These are phyloP conservation scores for Phaseolus coccineus DNA, from an alignment of 331 rosid genomes.

Conservation along the genomic window DNA sequence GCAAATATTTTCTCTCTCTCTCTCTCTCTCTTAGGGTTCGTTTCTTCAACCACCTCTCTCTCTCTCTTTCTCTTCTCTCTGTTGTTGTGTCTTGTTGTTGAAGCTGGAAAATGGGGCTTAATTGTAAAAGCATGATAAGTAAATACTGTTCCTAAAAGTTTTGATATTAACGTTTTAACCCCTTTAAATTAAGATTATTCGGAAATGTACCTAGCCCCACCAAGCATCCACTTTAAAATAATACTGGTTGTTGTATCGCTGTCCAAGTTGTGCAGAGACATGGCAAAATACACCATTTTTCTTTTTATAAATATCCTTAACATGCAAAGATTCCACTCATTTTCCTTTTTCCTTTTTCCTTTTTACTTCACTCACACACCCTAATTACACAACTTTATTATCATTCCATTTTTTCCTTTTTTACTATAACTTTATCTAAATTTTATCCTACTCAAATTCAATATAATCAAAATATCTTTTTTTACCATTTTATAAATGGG, in stretches of 20 bases:
- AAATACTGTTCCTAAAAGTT: slow-evolving; percentile 40
- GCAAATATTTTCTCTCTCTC: slow-evolving; percentile 42
- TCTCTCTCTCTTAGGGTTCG: slow-evolving; percentile 48
- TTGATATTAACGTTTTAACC: slow-evolving; percentile 38
- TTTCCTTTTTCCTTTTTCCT: neutral
- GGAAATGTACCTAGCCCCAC: neutral
- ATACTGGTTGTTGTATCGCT: slow-evolving; percentile 35
- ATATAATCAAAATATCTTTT: too few relatives aligned
- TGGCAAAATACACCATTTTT: neutral
- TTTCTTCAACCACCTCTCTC: slow-evolving; percentile 44
- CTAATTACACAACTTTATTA: neutral
- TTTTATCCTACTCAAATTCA: too few relatives aligned
- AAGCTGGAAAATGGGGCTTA: slow-evolving; percentile 47
- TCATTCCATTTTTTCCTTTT: neutral
- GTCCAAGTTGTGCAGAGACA: slow-evolving; percentile 24
- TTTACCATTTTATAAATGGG: too few relatives aligned
- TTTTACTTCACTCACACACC: neutral
- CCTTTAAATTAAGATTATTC: slow-evolving; percentile 11
- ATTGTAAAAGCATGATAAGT: slow-evolving; percentile 41
- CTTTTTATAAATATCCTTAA: neutral
- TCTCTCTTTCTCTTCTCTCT: slow-evolving; percentile 41
- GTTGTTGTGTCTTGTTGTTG: slow-evolving; percentile 45
- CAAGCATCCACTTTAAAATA: neutral
- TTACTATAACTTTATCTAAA: neutral
- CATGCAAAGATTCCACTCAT: slow-evolving; percentile 25